phyloP scores from a whole-genome alignment of 2,329 filamentous ascomycete genomes.

The Gnomoniopsis sp. region DNA sequence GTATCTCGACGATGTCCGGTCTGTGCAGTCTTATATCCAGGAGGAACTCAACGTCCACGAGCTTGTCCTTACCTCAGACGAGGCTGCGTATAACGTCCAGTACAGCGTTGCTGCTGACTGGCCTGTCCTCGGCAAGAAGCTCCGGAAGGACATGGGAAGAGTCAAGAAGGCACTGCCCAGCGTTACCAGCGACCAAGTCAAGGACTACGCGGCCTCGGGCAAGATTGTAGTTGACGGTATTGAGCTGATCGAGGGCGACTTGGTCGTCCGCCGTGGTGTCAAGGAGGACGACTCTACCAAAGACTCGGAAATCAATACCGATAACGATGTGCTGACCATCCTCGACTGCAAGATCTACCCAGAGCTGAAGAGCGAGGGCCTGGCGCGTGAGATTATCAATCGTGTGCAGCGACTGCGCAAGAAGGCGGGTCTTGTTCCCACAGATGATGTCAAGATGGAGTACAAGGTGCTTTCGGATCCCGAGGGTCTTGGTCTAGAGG shows the following conservation, averaged over 20 bases:
- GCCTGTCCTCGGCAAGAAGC: conserved; percentile 91
- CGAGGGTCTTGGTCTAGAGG: conserved; percentile 68
- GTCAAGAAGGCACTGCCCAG: conserved; percentile 86
- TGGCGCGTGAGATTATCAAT: conserved; percentile 89
- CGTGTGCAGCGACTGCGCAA: conserved; percentile 89
- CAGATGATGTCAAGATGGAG: conserved; percentile 93
- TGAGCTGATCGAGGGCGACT: conserved; percentile 73
- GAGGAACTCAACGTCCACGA: conserved; percentile 92
- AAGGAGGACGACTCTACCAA: conserved; percentile 68
- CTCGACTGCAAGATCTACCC: conserved; percentile 74
- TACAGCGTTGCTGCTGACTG: conserved; percentile 90
- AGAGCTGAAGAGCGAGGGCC: conserved; percentile 80
- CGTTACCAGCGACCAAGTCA: conserved; percentile 76
- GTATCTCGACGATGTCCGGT: conserved; percentile 83
- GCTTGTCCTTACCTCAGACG: conserved; percentile 78
- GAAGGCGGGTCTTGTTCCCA: conserved; percentile 84
- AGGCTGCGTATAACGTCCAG: conserved; percentile 86
- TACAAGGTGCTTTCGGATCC: conserved; percentile 79
- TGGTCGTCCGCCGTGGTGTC: conserved; percentile 77
- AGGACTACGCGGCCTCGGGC: conserved; percentile 69
- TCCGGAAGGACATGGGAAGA: conserved; percentile 89
- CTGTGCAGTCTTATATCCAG: conserved; percentile 80
- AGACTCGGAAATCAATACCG: conserved; percentile 81
- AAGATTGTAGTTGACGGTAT: conserved; percentile 84
- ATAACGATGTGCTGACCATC: conserved; percentile 86